Evolutionary conservation across 495 filamentous ascomycete genomes (phyloP).

Genomic region (Penicillium atrosanguineum): DNA sequence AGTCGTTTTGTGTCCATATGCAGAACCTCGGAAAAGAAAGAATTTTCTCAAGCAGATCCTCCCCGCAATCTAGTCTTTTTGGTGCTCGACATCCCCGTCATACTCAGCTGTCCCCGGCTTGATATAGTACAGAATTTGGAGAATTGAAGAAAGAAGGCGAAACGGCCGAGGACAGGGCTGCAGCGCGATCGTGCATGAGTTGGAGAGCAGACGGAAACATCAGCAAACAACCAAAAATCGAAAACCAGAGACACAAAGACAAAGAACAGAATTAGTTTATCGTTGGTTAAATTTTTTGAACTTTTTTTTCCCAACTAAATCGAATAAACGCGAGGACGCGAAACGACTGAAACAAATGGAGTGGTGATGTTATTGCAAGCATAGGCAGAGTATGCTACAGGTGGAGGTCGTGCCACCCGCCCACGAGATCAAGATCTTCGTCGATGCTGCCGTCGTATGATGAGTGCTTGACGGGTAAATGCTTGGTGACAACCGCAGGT

Average conservation of each 20-base stretch:
- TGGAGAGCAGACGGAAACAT: slow-evolving; percentile 17
- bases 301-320: slow-evolving; percentile 32
- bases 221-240: slow-evolving; percentile 18
- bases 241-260: slow-evolving; percentile 16
- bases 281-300: slow-evolving; percentile 24
- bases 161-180: slow-evolving; percentile 11
- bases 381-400: slow-evolving; percentile 34
- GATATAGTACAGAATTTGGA: slow-evolving; percentile 26
- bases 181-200: slow-evolving; percentile 1
- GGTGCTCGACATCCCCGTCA: slow-evolving; percentile 17
- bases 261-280: slow-evolving; percentile 27
- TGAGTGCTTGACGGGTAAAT: slow-evolving; percentile 22
- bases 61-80: slow-evolving; percentile 32
- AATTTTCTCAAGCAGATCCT: slow-evolving; percentile 10
- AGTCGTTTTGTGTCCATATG: slow-evolving; percentile 19
- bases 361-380: slow-evolving; percentile 2
- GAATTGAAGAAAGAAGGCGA: slow-evolving; percentile 16
- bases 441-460: slow-evolving; percentile 57
- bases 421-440: slow-evolving; percentile 84
- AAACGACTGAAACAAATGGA: slow-evolving; percentile 7
- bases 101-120: slow-evolving; percentile 17
- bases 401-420: slow-evolving; percentile 72
- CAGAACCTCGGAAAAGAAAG: slow-evolving; percentile 9
- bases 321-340: slow-evolving; percentile 15
- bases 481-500: slow-evolving; percentile 29